Evolutionary conservation across 441 rosid genomes (phyloP).

Genomic region (Mallotus japonicus): DNA sequence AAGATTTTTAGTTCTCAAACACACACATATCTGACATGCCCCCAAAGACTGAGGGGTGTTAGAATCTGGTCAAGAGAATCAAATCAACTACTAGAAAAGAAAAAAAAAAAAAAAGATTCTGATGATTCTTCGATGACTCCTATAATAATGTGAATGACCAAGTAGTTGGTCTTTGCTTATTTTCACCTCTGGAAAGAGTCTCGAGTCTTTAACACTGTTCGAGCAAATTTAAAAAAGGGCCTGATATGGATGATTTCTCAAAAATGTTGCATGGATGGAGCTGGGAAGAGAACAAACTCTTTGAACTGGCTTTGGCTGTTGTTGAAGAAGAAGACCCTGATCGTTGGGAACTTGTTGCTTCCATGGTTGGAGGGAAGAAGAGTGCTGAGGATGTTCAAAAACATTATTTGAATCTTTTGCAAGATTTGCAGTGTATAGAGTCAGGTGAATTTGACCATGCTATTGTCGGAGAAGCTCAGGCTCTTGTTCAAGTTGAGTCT

Average conservation of each 20-base stretch:
- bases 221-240: neutral
- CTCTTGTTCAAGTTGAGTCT: slow-evolving; percentile 39
- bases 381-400: slow-evolving; percentile 54
- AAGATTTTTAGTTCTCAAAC: slow-evolving; percentile 25
- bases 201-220: neutral
- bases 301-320: slow-evolving; percentile 65
- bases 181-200: slow-evolving; percentile 13
- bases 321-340: slow-evolving; percentile 56
- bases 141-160: slow-evolving; percentile 36
- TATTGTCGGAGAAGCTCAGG: slow-evolving; percentile 34
- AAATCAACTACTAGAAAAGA: slow-evolving; percentile 16
- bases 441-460: slow-evolving; percentile 57
- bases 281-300: slow-evolving; percentile 77
- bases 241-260: slow-evolving; percentile 38
- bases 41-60: slow-evolving; percentile 26
- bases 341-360: slow-evolving; percentile 61
- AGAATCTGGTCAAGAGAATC: slow-evolving; percentile 37
- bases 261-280: slow-evolving; percentile 50
- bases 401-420: slow-evolving; percentile 54
- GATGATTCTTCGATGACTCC: slow-evolving; percentile 29
- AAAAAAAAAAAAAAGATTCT: slow-evolving; percentile 24
- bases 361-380: slow-evolving; percentile 60
- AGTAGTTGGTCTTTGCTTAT: slow-evolving; percentile 27
- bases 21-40: slow-evolving; percentile 33
- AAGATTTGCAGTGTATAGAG: slow-evolving; percentile 65